Evolutionary conservation across 305 asterid species (phyloP), one percentile per base, ranked within the genome.

Genomic region (Fraxinus velutina): DNA sequence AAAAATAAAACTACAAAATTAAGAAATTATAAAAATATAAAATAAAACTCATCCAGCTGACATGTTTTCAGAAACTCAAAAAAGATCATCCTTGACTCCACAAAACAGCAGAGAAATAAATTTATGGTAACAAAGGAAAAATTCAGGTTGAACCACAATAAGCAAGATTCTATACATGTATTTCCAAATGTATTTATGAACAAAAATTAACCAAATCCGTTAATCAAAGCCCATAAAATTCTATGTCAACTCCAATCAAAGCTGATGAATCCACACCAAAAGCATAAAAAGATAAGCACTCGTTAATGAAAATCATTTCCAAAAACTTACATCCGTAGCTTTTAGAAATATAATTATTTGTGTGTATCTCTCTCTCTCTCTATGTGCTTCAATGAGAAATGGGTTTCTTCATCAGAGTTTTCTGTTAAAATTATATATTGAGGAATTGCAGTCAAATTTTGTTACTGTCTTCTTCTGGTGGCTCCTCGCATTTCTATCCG

Each of bases 401-500:
- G 87, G 86, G 88, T 81, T 86, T 24, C 73, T 10, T 24, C 32
- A 70, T 70, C 75, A 30, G 75, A 70, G 37, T 30, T 70, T 70
- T 15, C 75, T 70, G 22, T 30, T 70, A 70, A 15, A 70, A 29
- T 82, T 64, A 50, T 36, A 57, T 33, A 55, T 13, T 30, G 78
- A 74, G 76, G 60, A 57, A 24, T 81, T 76, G 84, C 70, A 80
- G 84, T 84, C 79, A 86, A 76, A 82, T 37, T 52, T 73, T 75
- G 52, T 62, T 57, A 15, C 81, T 68, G 73, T 6, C 84, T 82
- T 82, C 44, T 57, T 84, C 78, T 77, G 71, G 90, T 83, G 92
- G 92, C 86, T 88, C 87, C 84, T 87, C 90, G 93, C 90, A 71
- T 81, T 89, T 91, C 88, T 88, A 88, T 90, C 93, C 83, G 86